A percentile compares a stretch with the other conserved stretches of the same genome.
phyloP scores from a whole-genome alignment of 208 protist genomes.

The Crithidia brevicula region DNA sequence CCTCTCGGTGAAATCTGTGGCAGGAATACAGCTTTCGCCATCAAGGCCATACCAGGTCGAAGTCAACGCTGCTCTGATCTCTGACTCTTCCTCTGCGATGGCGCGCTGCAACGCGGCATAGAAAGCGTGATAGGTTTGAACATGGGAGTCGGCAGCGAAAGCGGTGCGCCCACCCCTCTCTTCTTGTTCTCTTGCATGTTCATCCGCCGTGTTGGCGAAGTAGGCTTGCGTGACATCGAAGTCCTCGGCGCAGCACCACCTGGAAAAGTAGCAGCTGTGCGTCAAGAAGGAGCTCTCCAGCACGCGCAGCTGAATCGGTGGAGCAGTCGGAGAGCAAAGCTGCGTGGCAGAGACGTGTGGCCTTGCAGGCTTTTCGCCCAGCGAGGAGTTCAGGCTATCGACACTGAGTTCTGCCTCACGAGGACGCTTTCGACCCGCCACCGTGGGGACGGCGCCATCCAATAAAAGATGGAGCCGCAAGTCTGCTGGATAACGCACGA shows the following conservation, averaged over 20 bases:
- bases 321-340: neutral
- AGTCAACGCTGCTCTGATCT: neutral
- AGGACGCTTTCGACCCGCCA: neutral
- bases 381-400: neutral
- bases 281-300: conserved; percentile 10
- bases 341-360: neutral
- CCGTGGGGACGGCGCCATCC: neutral
- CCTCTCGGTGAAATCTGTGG: too few relatives aligned
- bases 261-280: conserved; percentile 26
- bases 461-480: neutral
- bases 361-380: neutral
- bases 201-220: neutral
- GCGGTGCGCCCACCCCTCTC: neutral
- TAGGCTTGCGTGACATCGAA: conserved; percentile 21
- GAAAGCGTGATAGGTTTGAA: conserved; percentile 8
- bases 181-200: neutral
- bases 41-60: neutral
- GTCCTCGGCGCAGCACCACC: conserved; percentile 28
- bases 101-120: conserved; percentile 18
- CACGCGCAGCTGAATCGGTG: neutral
- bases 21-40: neutral
- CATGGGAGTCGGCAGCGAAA: neutral
- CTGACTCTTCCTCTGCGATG: neutral
- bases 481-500: neutral
- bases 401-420: neutral